These are phyloP conservation scores for Xylaria sp. DNA, from an alignment of 2,329 filamentous ascomycete genomes.

Conservation along the genomic window DNA sequence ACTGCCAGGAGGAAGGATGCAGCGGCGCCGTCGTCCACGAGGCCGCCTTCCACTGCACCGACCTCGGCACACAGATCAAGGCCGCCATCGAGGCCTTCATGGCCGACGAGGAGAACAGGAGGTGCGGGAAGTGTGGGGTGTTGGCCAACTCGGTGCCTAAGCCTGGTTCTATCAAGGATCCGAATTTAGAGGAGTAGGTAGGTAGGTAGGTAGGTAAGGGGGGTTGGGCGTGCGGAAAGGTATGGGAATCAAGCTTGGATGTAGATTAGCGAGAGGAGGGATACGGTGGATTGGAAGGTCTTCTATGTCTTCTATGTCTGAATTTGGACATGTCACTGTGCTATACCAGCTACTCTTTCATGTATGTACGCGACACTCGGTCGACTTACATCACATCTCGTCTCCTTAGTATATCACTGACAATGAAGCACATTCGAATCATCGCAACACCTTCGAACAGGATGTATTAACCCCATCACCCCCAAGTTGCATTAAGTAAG, in stretches of 20 bases:
- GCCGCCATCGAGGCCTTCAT: conserved; percentile 86
- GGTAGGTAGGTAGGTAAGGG: background rate
- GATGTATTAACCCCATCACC: background rate
- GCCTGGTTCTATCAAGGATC: conserved; percentile 68
- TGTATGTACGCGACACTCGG: background rate
- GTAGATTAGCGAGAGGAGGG: background rate
- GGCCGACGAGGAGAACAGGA: conserved; percentile 71
- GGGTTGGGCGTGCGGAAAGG: background rate
- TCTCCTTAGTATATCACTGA: background rate
- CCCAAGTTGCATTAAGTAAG: background rate
- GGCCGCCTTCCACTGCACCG: conserved; percentile 85
- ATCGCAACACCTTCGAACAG: background rate
- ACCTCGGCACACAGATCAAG: conserved; percentile 95
- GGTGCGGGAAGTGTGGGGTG: conserved; percentile 79
- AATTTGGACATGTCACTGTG: background rate
- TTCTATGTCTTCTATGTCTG: background rate
- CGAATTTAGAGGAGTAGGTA: conserved; percentile 61
- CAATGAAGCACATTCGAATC: background rate
- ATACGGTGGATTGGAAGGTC: background rate
- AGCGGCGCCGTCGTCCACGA: conserved; percentile 80
- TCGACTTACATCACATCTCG: background rate
- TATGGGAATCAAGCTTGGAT: background rate
- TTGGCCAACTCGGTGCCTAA: conserved; percentile 78
- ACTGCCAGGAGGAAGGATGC: conserved; percentile 74
- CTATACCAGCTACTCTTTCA: background rate